Conservation (phyloP, 768 basidiomycete genomes). For the Mycena rosella region DNA sequence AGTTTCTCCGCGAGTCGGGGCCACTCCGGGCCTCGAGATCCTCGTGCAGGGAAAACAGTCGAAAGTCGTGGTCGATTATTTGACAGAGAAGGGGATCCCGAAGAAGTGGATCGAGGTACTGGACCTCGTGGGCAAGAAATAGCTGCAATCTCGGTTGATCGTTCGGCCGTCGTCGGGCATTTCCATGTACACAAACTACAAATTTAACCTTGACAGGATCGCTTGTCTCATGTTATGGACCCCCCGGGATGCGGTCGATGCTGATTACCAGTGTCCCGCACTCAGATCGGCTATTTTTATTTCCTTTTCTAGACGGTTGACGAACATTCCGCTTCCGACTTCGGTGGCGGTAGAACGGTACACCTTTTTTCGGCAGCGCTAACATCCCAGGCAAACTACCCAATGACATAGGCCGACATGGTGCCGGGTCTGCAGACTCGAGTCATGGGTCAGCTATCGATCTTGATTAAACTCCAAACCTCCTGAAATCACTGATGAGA, state of each 20-base stretch:
- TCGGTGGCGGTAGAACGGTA: not conserved
- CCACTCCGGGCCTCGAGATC: conserved; percentile 73
- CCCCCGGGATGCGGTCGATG: too few species aligned
- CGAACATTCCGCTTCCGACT: too few species aligned
- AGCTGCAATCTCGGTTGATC: not conserved
- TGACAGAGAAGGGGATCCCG: conserved; percentile 79
- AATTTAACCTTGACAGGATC: not conserved
- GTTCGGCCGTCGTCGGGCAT: not conserved
- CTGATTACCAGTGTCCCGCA: too few species aligned
- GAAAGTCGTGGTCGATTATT: conserved; percentile 72
- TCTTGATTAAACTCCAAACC: not conserved
- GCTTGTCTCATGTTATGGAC: too few species aligned
- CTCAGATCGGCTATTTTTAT: conserved; percentile 16
- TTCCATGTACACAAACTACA: not conserved
- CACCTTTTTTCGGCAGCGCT: not conserved
- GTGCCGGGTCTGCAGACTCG: conserved; percentile 5
- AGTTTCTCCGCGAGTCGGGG: conserved; percentile 76
- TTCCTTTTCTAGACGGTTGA: conserved; percentile 3
- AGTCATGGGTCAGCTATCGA: conserved; percentile 13
- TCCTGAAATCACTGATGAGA: conserved; percentile 17
- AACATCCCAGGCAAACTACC: not conserved
- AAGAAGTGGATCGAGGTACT: conserved; percentile 80
- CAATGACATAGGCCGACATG: not conserved
- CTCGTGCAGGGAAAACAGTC: conserved; percentile 90
- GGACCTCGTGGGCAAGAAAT: conserved; percentile 26